Percentiles rank a stretch among this genome's conserved stretches.
Conservation (phyloP, 176 grass and related monocot species). For the Saccharum officinarum region DNA sequence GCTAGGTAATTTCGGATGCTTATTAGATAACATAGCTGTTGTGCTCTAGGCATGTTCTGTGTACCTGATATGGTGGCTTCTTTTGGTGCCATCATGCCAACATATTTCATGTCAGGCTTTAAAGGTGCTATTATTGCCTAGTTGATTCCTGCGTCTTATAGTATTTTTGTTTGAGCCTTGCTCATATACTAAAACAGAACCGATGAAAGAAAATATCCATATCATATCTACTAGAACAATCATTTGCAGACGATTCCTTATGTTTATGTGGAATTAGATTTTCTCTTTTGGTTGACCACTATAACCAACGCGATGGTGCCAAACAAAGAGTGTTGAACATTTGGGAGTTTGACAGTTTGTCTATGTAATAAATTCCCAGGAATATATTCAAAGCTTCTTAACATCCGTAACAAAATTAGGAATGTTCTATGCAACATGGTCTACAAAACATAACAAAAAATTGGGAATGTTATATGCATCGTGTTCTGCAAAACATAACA, state of each 20-base stretch:
- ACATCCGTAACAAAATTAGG: neutral
- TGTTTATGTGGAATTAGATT: neutral
- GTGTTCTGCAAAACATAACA: neutral
- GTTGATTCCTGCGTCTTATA: neutral
- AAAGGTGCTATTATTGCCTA: neutral
- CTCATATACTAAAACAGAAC: neutral
- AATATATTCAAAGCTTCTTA: neutral
- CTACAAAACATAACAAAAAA: neutral
- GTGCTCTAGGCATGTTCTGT: neutral
- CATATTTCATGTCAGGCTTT: neutral
- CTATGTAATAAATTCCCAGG: neutral
- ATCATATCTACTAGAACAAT: neutral
- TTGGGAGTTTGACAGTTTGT: neutral
- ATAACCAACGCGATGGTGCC: neutral
- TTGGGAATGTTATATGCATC: neutral
- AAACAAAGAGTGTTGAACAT: neutral
- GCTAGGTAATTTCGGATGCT: neutral
- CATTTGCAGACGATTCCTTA: neutral
- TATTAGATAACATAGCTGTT: neutral
- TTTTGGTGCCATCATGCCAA: neutral
- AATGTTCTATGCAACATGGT: neutral
- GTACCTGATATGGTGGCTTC: neutral
- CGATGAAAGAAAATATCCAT: neutral
- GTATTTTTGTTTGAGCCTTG: neutral
- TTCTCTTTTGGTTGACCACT: neutral